Evolutionary conservation across 352 stramenopile genomes (phyloP), one percentile per base, ranked within the genome.

Genomic region (Pythium guiyangense): DNA sequence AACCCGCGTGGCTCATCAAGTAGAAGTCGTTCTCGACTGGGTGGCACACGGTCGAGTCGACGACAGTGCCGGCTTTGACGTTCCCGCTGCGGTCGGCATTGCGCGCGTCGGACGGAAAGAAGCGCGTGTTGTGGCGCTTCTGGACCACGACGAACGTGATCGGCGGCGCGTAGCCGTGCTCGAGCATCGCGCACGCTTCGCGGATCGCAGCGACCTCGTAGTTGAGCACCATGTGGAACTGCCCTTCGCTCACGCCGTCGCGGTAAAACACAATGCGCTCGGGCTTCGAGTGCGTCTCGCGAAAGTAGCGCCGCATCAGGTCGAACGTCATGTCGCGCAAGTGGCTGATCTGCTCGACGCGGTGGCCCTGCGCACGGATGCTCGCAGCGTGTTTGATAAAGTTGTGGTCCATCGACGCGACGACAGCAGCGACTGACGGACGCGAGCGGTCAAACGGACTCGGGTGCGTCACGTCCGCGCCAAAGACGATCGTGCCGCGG

Each of bases 141-240:
- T 94, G 83, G 15, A 94, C 84, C n/a, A 94, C 67, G 6, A 96
- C 74, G 49, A 96, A 96, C 39, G 86, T 95, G 59, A 96, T 91
- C 29, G 70, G 64, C 18, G 86, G 86, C 3, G 55, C 34, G 50
- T 95, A 96, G 5, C 53, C 77, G 0, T 66, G 39, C 39, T 91
- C 69, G 44, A 96, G 57, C 29, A 54, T 59, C n/a, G 71, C 59
- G 31, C 81, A 96, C 15, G 85, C 86, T 48, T 74, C 67, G 43
- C 84, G 77, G 17, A 96, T 85, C 31, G 86, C 85, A 8, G 74
- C 77, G 26, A 96, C 71, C 70, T 96, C 79, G 26, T 74, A 66
- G 25, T 90, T 84, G 8, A 91, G 44, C 1, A 95, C 84, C 73
- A 90, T 86, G 44, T 86, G 74, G 52, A 94, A 96, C 60, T 96